Conservation (phyloP, 2,329 filamentous ascomycete species). For the Cordyceps fumosorosea region DNA sequence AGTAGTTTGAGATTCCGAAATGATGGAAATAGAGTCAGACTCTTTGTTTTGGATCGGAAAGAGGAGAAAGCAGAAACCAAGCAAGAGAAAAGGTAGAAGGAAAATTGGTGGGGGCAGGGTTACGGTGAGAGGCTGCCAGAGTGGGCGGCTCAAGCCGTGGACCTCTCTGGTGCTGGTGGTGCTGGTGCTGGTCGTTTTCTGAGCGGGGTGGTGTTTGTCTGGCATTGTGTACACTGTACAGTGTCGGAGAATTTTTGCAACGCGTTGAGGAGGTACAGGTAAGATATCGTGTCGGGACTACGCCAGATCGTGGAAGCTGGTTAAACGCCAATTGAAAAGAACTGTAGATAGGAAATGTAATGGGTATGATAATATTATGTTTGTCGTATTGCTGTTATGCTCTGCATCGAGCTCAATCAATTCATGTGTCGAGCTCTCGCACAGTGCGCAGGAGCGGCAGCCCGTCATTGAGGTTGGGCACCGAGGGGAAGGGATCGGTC, state of each 20-base stretch:
- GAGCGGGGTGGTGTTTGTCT: conserved; percentile 30
- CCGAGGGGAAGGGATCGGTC: not conserved
- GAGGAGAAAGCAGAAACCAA: conserved; percentile 31
- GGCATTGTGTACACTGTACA: conserved; percentile 20
- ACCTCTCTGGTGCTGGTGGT: conserved; percentile 17
- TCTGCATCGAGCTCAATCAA: not conserved
- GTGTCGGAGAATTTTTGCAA: conserved; percentile 12
- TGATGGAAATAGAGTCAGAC: conserved; percentile 23
- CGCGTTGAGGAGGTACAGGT: not conserved
- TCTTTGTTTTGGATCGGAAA: conserved; percentile 20
- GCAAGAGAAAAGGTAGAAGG: conserved; percentile 31
- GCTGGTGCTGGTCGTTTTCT: not conserved
- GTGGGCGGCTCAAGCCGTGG: conserved; percentile 16
- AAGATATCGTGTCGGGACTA: not conserved
- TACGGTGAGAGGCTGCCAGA: conserved; percentile 26
- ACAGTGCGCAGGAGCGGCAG: conserved; percentile 9
- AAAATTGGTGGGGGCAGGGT: conserved; percentile 40
- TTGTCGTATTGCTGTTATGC: not conserved
- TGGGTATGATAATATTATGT: too few species aligned
- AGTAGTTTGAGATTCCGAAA: conserved; percentile 22
- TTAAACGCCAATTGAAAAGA: not conserved
- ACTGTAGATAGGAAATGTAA: not conserved
- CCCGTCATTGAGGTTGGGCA: not conserved
- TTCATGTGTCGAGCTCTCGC: not conserved
- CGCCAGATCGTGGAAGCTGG: not conserved